Evolutionary conservation across 208 protist genomes (phyloP).

Genomic region (Acanthamoeba triangularis): DNA sequence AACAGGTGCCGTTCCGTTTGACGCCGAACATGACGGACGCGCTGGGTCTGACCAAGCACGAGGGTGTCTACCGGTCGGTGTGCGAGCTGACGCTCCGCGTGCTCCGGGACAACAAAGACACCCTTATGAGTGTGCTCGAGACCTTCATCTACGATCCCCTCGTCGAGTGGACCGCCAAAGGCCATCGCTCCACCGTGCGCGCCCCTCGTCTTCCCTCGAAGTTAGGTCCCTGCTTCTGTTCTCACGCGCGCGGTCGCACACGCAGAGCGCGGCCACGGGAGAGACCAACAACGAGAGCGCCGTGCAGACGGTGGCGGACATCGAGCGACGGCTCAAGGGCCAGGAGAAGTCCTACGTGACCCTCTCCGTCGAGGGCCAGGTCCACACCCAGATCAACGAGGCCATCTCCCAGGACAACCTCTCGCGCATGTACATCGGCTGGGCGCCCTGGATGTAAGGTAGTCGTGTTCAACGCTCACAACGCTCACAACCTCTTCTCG

Average conservation of each 20-base stretch:
- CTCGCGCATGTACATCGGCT: slow-evolving; percentile 86
- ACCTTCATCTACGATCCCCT: slow-evolving; percentile 94
- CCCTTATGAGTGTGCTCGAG: slow-evolving; percentile 85
- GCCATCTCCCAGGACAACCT: slow-evolving; percentile 82
- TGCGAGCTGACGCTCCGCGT: slow-evolving; percentile 95
- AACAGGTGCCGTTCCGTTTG: slow-evolving; percentile 98
- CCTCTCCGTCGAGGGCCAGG: slow-evolving; percentile 87
- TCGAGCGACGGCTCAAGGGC: slow-evolving; percentile 84
- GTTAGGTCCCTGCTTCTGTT: too few species aligned
- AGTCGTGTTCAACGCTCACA: too few species aligned
- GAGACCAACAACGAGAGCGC: slow-evolving; percentile 78
- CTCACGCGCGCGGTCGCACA: too few species aligned
- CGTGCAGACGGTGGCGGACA: slow-evolving; percentile 80
- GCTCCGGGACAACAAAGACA: slow-evolving; percentile 88
- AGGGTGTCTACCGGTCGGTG: slow-evolving; percentile 94
- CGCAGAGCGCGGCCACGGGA: not conserved
- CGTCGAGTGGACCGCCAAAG: slow-evolving; percentile 79
- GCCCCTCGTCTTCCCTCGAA: not conserved
- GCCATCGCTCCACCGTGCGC: not conserved
- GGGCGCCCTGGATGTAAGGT: slow-evolving; percentile 83
- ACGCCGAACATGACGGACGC: slow-evolving; percentile 97
- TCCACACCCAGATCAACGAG: slow-evolving; percentile 85
- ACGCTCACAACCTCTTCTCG: too few species aligned
- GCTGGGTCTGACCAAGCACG: slow-evolving; percentile 94
- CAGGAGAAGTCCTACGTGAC: slow-evolving; percentile 44